Evolutionary conservation across 2,329 filamentous ascomycete species (phyloP), one percentile per base, ranked within the genome.

Genomic region (Phaeosphaeria sp.): DNA sequence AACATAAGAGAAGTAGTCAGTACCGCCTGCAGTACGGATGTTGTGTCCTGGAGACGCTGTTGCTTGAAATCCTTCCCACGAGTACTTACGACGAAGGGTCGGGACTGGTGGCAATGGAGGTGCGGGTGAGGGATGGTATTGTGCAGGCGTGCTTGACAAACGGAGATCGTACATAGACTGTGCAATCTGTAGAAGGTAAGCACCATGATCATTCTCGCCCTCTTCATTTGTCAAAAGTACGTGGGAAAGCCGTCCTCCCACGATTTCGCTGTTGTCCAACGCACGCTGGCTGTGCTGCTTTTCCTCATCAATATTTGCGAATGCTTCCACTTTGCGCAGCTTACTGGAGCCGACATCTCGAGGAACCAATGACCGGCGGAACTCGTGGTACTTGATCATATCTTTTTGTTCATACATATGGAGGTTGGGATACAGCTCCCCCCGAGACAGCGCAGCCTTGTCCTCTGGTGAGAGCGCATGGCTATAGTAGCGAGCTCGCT

Each of bases 391-490:
- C 3, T 43, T 15, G 13, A 56, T 13, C 7, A 64, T 0, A 36
- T 67, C 62, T 10, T 60, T 33, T 3, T 3, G 42, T 2, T 58
- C 58, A 64, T 63, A 72, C 10, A 59, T 17, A 43, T 58, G 59
- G 3, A 65, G 57, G 44, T 69, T 71, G 50, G 70, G 64, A 30
- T 67, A 64, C 27, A 59, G 17, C 15, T 66, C 59, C 13, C 65
- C 70, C 1, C 9, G 15, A 3, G 50, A 43, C n/a, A 74, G 57
- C 3, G 65, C 59, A 11, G 46, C 18, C 30, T 52, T 59, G 21
- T 71, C 72, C 5, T 58, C 58, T 2, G 50, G 20, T 0, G 64
- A 60, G 1, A 73, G 62, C 1, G 65, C 56, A 21, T 58, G 50
- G 15, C 46, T 46, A 47, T 74, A 73, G 57, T 72, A 73, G 27